Evolutionary conservation across 2,329 filamentous ascomycete species (phyloP).

Genomic region (Penicillium decumbens): DNA sequence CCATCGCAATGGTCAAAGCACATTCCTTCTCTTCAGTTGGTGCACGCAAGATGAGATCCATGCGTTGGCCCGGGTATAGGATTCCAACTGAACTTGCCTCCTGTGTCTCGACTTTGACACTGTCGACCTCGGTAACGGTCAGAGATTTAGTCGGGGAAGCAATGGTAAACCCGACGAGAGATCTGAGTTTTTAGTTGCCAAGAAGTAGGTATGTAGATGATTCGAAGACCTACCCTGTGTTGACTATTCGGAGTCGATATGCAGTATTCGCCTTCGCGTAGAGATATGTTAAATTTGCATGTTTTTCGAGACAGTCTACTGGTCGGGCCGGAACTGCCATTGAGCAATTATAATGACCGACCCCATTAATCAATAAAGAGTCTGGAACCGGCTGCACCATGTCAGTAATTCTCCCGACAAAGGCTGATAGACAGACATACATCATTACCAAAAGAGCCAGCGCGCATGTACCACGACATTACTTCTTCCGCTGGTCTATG

Average conservation of each 20-base stretch:
- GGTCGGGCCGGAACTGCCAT: conserved; percentile 45
- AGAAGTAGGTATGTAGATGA: neutral
- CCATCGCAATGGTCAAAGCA: conserved; percentile 31
- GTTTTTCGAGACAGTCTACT: conserved; percentile 40
- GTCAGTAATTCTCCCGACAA: neutral
- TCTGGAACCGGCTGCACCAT: conserved; percentile 45
- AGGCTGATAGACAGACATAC: conserved; percentile 18
- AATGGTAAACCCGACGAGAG: neutral
- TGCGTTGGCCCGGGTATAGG: conserved; percentile 44
- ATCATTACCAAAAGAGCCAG: conserved; percentile 44
- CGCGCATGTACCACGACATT: conserved; percentile 43
- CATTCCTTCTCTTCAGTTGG: conserved; percentile 12
- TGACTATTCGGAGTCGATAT: conserved; percentile 42
- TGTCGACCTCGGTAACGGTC: conserved; percentile 40
- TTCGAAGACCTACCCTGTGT: conserved; percentile 37
- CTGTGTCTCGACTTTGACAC: conserved; percentile 29
- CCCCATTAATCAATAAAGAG: conserved; percentile 47
- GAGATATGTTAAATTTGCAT: conserved; percentile 24
- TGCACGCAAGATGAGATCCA: conserved; percentile 38
- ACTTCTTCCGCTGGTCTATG: conserved; percentile 42
- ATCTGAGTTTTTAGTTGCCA: neutral
- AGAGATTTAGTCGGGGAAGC: neutral
- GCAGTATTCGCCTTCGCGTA: conserved; percentile 19
- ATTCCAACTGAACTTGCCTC: conserved; percentile 37
- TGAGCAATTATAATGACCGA: conserved; percentile 44